A percentile compares a stretch with the other conserved stretches of the same genome.
Conservation (phyloP, 2,329 filamentous ascomycete genomes). For the Venturia oleaginea region DNA sequence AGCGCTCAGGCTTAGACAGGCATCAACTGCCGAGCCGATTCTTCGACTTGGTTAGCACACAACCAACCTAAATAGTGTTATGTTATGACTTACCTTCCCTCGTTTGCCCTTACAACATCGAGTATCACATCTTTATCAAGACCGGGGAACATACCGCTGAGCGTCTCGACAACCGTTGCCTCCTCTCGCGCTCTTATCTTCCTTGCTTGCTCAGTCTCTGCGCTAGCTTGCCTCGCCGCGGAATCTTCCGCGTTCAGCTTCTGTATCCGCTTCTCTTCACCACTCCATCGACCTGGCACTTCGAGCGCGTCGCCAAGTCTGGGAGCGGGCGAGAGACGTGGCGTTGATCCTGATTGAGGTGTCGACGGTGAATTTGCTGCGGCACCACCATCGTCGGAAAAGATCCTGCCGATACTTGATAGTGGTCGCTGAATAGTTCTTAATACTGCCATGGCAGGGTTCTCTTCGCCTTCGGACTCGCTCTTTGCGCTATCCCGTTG, state of each 20-base stretch:
- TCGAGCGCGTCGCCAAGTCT: constrained; percentile 11
- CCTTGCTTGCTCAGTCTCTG: constrained; percentile 79
- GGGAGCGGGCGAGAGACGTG: constrained; percentile 16
- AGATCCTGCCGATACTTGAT: constrained; percentile 87
- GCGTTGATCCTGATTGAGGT: constrained; percentile 1
- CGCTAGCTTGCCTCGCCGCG: constrained; percentile 81
- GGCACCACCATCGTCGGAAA: constrained; percentile 57
- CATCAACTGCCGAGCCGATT: constrained; percentile 39
- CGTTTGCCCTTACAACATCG: constrained; percentile 91
- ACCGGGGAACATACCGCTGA: constrained; percentile 94
- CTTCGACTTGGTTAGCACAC: constrained; percentile 18
- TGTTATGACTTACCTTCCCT: constrained; percentile 63
- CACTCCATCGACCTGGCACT: constrained; percentile 11
- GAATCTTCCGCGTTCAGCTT: constrained; percentile 70
- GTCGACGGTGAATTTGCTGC: constrained; percentile 18
- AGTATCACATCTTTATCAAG: constrained; percentile 90
- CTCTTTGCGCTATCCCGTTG: constrained; percentile 24
- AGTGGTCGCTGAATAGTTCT: constrained; percentile 86
- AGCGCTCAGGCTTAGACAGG: constrained; percentile 30
- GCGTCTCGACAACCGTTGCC: constrained; percentile 81
- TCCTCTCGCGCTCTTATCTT: constrained; percentile 78
- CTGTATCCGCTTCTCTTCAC: constrained; percentile 27
- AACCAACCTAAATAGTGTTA: neutral
- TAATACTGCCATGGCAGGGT: constrained; percentile 71
- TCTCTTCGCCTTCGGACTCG: constrained; percentile 44